Evolutionary conservation across 768 basidiomycete genomes (phyloP), one percentile per base, ranked within the genome.

Genomic region (Phlebiopsis flavidoalba): DNA sequence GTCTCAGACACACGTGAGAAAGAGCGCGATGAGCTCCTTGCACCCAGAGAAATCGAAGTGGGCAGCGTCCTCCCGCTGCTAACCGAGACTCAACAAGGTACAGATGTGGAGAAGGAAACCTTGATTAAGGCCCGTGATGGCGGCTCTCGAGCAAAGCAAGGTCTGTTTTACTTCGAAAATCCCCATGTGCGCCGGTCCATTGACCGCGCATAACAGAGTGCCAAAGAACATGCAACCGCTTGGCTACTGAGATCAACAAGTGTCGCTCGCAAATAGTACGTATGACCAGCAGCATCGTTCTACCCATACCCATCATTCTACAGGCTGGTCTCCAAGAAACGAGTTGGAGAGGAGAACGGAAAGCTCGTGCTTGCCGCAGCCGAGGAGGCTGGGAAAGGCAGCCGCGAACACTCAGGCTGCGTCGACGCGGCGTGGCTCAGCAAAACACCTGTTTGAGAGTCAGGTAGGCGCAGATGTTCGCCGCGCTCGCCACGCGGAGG

Each of bases 251-350:
- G 21, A 60, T 64, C 1, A 65, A 69, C 46, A 66, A 55, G 17
- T 61, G 71, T 14, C 65, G 66, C 40, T 54, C 65, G 35, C 53
- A 60, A 2, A 68, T 67, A 31, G 72, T 73, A 60, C 33, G 64
- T 60, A 24, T 40, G 24, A 8, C 15, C 15, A 36, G 15, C 7
- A 24, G 21, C 17, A 19, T 31, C 17, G 24, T 47, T 46, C 11
- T 33, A 31, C 11, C 14, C 7, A 24, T 53, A 24, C n/a, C 31
- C 7, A 53, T 7, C 22, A 53, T 7, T 12, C 21, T 56, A 19
- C 71, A 90, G 86, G 85, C 87, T 3, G 87, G 86, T 68, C 82
- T 86, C 77, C n/a, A n/a, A 80, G 82, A 58, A 68, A 74, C 1
- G 80, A 82, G 63, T 76, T 87, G 7, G 72, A 75, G 6, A n/a